A percentile compares a stretch with the other conserved stretches of the same genome.
Conservation (phyloP, 164 flowering plant species). For the Protea cynaroides region DNA sequence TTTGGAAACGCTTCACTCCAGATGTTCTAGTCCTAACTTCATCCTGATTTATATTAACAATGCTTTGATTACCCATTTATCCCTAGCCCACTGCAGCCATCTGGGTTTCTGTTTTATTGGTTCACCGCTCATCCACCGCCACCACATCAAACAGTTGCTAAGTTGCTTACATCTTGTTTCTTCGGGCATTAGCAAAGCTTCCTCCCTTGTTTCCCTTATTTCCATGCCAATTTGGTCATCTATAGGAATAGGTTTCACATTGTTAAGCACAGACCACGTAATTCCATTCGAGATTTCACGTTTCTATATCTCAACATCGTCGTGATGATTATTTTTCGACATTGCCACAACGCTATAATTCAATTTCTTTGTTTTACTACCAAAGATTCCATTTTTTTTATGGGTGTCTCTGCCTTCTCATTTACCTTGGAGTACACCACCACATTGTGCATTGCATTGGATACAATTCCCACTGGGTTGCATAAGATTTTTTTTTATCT, state of each 20-base stretch:
- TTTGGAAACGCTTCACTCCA: too few species aligned
- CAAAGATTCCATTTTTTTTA: neutral
- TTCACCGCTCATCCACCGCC: conserved; percentile 10
- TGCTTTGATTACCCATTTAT: neutral
- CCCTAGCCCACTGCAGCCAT: neutral
- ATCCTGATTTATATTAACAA: neutral
- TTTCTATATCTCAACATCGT: neutral
- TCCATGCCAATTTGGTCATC: neutral
- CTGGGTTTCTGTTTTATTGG: conserved; percentile 1
- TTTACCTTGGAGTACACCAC: neutral
- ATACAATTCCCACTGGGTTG: neutral
- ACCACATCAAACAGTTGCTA: neutral
- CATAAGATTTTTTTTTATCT: neutral
- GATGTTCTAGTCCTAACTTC: too few species aligned
- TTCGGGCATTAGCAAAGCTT: neutral
- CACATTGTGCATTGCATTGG: neutral
- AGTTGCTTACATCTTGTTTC: conserved; percentile 1
- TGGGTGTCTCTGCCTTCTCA: neutral
- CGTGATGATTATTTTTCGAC: neutral
- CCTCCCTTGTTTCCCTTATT: neutral
- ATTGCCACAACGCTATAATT: neutral
- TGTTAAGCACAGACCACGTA: neutral
- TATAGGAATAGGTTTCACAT: neutral
- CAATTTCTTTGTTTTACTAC: neutral
- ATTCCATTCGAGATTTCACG: neutral